These are phyloP conservation scores for Carex sylvatica DNA, from an alignment of 202 grass and related monocot genomes.

Conservation along the genomic window DNA sequence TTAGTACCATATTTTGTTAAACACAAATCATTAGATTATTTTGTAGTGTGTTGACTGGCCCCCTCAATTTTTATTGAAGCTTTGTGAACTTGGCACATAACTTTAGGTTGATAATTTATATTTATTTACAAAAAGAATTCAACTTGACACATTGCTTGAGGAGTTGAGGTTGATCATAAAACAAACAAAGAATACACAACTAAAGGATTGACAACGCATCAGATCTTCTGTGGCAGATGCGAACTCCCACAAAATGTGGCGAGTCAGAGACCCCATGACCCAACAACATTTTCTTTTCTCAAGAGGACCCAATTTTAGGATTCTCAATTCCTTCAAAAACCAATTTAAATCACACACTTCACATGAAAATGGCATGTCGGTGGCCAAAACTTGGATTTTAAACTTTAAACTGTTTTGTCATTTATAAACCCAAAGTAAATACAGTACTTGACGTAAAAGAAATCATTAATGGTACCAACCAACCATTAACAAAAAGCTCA, in stretches of 20 bases:
- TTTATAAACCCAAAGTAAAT: background rate
- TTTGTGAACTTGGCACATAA: no score
- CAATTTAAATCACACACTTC: background rate
- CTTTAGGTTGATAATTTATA: no score
- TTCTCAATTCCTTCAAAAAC: background rate
- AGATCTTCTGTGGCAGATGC: background rate
- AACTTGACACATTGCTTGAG: constrained; percentile 5
- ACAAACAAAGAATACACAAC: background rate
- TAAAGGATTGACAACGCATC: background rate
- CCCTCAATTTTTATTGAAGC: no score
- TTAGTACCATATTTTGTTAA: no score
- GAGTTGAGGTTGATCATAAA: constrained; percentile 7
- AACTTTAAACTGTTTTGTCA: background rate
- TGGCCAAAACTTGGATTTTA: background rate
- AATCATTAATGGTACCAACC: background rate
- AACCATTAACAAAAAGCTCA: no score
- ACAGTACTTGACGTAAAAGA: constrained; percentile 1
- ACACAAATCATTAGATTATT: no score
- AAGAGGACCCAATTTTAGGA: background rate
- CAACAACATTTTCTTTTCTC: background rate
- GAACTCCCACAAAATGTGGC: background rate
- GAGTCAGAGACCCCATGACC: background rate
- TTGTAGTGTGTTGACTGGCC: no score
- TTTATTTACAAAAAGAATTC: background rate
- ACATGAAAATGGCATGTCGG: background rate